Base-by-base conservation (phyloP, 352 stramenopile species). In the Pythium monospermum region DNA sequence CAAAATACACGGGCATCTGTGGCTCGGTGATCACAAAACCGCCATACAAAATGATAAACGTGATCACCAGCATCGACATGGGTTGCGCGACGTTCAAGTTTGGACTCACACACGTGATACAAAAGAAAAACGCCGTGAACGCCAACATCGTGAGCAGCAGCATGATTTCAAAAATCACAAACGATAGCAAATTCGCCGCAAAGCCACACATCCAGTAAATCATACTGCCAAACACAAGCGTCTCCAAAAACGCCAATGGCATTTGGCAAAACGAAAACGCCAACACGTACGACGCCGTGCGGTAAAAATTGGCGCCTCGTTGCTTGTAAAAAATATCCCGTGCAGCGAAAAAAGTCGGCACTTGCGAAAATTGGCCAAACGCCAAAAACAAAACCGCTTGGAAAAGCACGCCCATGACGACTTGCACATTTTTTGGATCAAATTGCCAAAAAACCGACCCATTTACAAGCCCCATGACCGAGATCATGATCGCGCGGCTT, bases 151-250 rank as follows among this genome's bases (percentile, higher is more conserved):
- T 83, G 74, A 40, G 45, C 49, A 87, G 53, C 19, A 92, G 59
- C 19, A 85, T 66, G 15, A 64, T 49, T 44, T 86, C 50, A 37
- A 80, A 90, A 44, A 83, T 57, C 18, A 90, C 49, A 31, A 78
- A 87, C 43, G 68, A 61, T 26, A 30, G 35, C 22, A 69, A 54
- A 32, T 68, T 57, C 12, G 32, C 26, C 13, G 55, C 61, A 37
- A 91, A 72, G 16, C 83, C 83, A 48, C 78, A 69, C 59, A 87
- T 81, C 61, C 69, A 94, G 59, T 91, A 93, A 5, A 87, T 47
- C 38, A 90, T 57, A 10, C 66, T 70, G 21, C 75, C 79, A 65
- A 93, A 90, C 13, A 82, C 39, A 2, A 88, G 41, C 6, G 74
- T 68, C 66, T 91, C 82, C 21, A 75, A 45, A 16, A 73, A 16